phyloP scores from a whole-genome alignment of 768 basidiomycete genomes.

The Leccinum obscurum region DNA sequence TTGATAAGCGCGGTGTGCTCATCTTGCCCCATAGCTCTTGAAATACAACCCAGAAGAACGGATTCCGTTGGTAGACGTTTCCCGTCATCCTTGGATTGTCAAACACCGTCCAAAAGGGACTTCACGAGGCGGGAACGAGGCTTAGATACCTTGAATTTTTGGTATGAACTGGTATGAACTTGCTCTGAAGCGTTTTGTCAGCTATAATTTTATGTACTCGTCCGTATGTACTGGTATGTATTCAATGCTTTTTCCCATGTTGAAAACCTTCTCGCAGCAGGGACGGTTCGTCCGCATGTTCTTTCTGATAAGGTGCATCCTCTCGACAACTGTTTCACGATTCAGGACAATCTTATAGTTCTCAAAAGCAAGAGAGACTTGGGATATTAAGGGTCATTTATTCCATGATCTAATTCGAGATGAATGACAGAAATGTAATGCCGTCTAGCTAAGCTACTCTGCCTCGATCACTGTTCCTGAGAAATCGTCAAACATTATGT shows the following conservation, averaged over 20 bases:
- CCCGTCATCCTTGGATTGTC: conserved; percentile 85
- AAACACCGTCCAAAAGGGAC: conserved; percentile 57
- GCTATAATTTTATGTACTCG: conserved; percentile 8
- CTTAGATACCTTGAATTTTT: conserved; percentile 8
- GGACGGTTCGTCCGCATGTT: background rate
- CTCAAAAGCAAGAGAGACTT: background rate
- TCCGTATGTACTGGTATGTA: conserved; percentile 12
- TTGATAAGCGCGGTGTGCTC: conserved; percentile 12
- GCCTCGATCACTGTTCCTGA: background rate
- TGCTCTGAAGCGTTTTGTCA: conserved; percentile 1
- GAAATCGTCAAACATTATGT: background rate
- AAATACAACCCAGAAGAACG: conserved; percentile 79
- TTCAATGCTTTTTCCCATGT: background rate
- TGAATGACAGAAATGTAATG: conserved; percentile 17
- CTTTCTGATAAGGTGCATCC: background rate
- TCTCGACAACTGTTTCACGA: no score
- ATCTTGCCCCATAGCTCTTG: conserved; percentile 58
- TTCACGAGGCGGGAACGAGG: conserved; percentile 30
- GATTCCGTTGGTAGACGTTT: conserved; percentile 70
- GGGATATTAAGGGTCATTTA: conserved; percentile 17
- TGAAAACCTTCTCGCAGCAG: background rate
- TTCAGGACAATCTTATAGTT: background rate
- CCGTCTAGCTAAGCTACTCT: conserved; percentile 27
- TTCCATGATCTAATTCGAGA: conserved; percentile 24
- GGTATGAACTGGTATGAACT: background rate